Percentiles rank a stretch among this genome's conserved stretches.
These are phyloP conservation scores for Phytophthora chlamydospora DNA, from an alignment of 352 stramenopile species.

Conservation along the genomic window DNA sequence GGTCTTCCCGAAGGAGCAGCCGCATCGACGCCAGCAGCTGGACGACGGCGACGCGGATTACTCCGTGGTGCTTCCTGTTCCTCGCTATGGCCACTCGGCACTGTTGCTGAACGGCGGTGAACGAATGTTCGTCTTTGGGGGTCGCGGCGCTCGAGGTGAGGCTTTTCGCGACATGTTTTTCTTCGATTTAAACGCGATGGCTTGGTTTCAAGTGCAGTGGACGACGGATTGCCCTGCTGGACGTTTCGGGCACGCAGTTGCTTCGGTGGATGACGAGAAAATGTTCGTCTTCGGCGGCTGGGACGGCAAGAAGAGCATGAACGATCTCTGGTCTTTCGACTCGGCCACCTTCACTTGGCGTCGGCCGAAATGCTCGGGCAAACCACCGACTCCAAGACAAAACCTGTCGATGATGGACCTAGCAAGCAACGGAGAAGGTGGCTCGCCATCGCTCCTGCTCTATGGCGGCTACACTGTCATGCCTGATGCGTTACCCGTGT, in stretches of 20 bases:
- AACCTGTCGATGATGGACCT: slow-evolving; percentile 67
- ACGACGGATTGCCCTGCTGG: slow-evolving; percentile 79
- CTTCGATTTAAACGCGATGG: slow-evolving; percentile 82
- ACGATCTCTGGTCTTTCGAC: slow-evolving; percentile 80
- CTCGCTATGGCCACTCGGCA: slow-evolving; percentile 89
- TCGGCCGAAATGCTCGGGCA: slow-evolving; percentile 67
- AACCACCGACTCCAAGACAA: slow-evolving; percentile 69
- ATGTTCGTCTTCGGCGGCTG: slow-evolving; percentile 91
- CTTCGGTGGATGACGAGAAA: slow-evolving; percentile 69
- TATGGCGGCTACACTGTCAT: slow-evolving; percentile 83
- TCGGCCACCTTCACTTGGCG: slow-evolving; percentile 75
- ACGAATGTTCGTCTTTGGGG: slow-evolving; percentile 85
- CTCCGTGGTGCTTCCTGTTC: slow-evolving; percentile 48
- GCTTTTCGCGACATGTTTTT: slow-evolving; percentile 91
- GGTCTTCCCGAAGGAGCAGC: slow-evolving; percentile 43
- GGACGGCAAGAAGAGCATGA: slow-evolving; percentile 79
- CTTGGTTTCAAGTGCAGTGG: slow-evolving; percentile 88
- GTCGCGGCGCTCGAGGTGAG: slow-evolving; percentile 48
- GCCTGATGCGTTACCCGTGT: slow-evolving; percentile 54
- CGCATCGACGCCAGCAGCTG: slow-evolving; percentile 18
- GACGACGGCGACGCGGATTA: slow-evolving; percentile 39
- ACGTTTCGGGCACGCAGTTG: slow-evolving; percentile 73
- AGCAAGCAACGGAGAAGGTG: slow-evolving; percentile 15
- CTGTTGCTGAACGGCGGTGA: slow-evolving; percentile 65
- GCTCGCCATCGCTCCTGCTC: slow-evolving; percentile 50